Conservation (phyloP, 768 basidiomycete genomes). For the Lactifluus pinguis region DNA sequence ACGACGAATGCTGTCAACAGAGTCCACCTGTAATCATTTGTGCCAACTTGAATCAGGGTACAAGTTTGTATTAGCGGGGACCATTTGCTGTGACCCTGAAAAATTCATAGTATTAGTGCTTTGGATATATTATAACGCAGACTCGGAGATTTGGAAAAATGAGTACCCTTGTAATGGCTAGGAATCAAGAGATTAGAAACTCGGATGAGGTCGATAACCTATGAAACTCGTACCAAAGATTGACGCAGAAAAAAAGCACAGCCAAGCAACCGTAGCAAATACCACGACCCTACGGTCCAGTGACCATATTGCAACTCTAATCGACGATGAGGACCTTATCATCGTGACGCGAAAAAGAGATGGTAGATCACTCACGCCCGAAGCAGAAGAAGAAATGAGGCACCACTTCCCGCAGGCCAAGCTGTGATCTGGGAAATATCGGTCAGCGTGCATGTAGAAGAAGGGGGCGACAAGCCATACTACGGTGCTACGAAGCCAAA, state of each 20-base stretch:
- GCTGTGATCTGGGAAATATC: not conserved
- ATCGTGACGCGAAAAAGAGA: no score
- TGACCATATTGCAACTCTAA: conserved; percentile 7
- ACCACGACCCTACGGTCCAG: not conserved
- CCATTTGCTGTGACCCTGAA: no score
- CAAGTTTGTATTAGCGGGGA: no score
- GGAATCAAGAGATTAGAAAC: not conserved
- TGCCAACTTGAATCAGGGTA: no score
- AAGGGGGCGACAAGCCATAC: not conserved
- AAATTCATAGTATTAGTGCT: no score
- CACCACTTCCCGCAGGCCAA: not conserved
- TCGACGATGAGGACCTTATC: not conserved
- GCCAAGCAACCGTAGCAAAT: not conserved
- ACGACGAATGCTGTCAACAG: no score
- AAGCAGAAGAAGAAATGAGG: conserved; percentile 9
- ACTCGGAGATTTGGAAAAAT: not conserved
- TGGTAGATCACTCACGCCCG: conserved; percentile 1
- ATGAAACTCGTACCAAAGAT: not conserved
- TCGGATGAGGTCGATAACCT: no score
- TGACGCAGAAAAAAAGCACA: not conserved
- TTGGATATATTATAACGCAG: not conserved
- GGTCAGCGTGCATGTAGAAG: no score
- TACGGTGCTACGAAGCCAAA: not conserved
- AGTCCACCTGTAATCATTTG: no score
- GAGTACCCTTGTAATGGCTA: not conserved